Evolutionary conservation across 768 basidiomycete genomes (phyloP).

Genomic region (Mrakia blollopis): DNA sequence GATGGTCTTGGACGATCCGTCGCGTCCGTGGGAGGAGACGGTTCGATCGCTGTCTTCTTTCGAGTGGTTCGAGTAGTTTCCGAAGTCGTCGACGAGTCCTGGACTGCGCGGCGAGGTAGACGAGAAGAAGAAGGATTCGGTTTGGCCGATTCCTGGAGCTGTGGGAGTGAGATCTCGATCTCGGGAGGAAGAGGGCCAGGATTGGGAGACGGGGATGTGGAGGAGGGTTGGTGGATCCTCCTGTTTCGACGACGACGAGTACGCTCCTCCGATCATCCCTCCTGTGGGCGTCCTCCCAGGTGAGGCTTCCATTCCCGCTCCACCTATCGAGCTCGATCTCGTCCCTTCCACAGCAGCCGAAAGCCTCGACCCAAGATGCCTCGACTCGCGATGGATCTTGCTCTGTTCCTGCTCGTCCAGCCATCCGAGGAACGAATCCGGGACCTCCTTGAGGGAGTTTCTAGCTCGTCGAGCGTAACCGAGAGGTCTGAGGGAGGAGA

Average conservation of each 20-base stretch:
- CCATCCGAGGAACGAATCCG: slow-evolving; percentile 43
- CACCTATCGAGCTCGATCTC: not conserved
- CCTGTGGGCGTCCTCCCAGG: not conserved
- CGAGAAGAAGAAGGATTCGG: not conserved
- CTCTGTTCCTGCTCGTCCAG: slow-evolving; percentile 34
- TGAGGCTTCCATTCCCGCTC: not conserved
- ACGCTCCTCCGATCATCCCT: too few species aligned
- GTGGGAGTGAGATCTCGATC: not conserved
- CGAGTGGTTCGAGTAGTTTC: not conserved
- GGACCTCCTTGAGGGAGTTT: slow-evolving; percentile 35
- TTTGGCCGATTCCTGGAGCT: not conserved
- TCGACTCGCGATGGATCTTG: slow-evolving; percentile 8
- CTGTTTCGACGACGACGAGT: not conserved
- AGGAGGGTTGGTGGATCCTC: not conserved
- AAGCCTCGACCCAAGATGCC: not conserved
- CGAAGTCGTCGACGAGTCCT: not conserved
- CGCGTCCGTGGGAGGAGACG: slow-evolving; percentile 3
- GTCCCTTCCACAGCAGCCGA: slow-evolving; percentile 1
- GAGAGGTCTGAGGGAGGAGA: slow-evolving; percentile 39
- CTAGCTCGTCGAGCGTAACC: slow-evolving; percentile 36
- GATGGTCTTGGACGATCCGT: slow-evolving; percentile 4
- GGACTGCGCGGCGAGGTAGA: not conserved
- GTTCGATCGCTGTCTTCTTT: slow-evolving; percentile 9
- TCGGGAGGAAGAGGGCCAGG: not conserved
- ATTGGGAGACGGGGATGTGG: not conserved